A percentile compares a stretch with the other conserved stretches of the same genome.
phyloP scores from a whole-genome alignment of 78 protist genomes.

The Dictyostelium intermedium region DNA sequence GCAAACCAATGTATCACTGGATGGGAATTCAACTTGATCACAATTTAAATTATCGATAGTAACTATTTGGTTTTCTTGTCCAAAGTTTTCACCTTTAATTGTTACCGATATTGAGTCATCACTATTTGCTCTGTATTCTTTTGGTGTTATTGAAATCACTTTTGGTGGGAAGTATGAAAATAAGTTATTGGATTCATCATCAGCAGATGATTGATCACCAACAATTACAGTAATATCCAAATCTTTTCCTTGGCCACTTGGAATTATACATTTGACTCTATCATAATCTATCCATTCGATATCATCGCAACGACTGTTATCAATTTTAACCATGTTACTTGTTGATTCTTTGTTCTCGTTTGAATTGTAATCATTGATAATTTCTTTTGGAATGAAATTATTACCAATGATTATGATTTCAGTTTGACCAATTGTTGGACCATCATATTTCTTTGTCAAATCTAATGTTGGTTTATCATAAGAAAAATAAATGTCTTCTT shows the following conservation, averaged over 20 bases:
- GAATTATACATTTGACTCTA: background rate
- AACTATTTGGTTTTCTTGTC: background rate
- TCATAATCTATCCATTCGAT: background rate
- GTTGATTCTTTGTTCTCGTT: background rate
- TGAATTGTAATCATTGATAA: background rate
- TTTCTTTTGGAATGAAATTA: constrained; percentile 24
- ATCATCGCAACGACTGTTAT: background rate
- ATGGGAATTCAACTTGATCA: background rate
- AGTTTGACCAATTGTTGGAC: background rate
- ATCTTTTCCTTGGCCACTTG: constrained; percentile 18
- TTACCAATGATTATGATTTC: background rate
- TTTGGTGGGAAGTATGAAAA: constrained; percentile 31
- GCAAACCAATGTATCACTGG: background rate
- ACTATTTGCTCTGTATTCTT: background rate
- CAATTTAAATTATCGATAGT: constrained; percentile 8
- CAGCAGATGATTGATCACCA: constrained; percentile 24
- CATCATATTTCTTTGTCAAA: background rate
- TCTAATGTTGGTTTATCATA: background rate
- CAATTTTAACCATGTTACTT: background rate
- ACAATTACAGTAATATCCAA: background rate
- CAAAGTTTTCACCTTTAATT: constrained; percentile 17
- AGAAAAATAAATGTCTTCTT: background rate
- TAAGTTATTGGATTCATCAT: background rate
- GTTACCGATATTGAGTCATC: background rate
- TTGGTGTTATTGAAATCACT: background rate